phyloP scores from a whole-genome alignment of 345 rosid species.

The Dipteronia sinensis region DNA sequence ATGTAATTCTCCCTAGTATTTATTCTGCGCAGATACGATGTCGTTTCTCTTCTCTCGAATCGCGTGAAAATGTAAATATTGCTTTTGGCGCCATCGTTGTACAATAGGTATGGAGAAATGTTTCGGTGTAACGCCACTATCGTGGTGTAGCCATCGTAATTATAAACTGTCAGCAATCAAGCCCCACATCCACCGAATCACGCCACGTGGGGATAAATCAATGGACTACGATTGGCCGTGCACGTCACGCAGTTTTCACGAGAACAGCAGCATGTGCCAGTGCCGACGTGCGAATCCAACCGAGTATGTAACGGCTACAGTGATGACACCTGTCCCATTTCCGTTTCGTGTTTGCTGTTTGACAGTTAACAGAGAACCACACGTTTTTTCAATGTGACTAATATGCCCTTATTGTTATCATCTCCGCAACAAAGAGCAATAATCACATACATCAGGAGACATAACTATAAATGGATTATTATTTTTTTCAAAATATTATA shows the following conservation, averaged over 20 bases:
- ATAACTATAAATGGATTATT: too few relatives aligned
- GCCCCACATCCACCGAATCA: background rate
- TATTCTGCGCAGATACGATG: background rate
- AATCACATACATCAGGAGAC: background rate
- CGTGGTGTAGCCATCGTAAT: slow-evolving; percentile 31
- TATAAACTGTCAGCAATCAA: background rate
- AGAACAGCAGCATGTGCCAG: background rate
- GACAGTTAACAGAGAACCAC: background rate
- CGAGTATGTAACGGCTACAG: background rate
- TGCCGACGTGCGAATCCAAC: background rate
- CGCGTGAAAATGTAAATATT: background rate
- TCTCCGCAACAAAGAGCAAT: background rate
- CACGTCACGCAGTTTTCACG: background rate
- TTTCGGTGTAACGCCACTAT: slow-evolving; percentile 20
- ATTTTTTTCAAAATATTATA: too few relatives aligned
- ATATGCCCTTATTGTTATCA: slow-evolving; percentile 9
- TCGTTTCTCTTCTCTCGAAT: background rate
- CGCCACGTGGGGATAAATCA: background rate
- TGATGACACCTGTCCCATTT: slow-evolving; percentile 2
- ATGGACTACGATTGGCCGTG: background rate
- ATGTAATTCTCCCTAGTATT: too few relatives aligned
- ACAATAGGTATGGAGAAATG: background rate
- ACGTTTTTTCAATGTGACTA: background rate
- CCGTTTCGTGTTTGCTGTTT: background rate
- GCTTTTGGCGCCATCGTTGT: background rate